Evolutionary conservation across 352 stramenopile genomes (phyloP), one percentile per base, ranked within the genome.

Genomic region (Pythium pyrilobum): DNA sequence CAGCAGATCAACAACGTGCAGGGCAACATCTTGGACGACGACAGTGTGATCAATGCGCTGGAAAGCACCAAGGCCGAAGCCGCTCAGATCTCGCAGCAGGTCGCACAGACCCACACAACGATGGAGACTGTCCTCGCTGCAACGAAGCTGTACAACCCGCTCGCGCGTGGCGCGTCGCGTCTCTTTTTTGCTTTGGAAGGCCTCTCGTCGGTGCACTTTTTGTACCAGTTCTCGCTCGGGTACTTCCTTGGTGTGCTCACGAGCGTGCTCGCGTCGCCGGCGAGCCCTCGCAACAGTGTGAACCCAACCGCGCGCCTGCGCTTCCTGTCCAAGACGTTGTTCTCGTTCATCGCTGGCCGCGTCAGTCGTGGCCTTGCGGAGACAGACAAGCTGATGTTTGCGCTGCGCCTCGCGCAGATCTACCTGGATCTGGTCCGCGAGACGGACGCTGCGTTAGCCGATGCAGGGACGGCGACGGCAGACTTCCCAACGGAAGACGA

Each of bases 361-460:
- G 90, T 99, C 29, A 96, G 86, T 40, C 89, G 95, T 55, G 95
- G 96, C 21, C 71, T 99, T 39, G 87, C 92, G 11, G 85, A 97
- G 56, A 94, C 95, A 28, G 97, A 99, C 71, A 98, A 99, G 68
- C 90, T 99, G n/a, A 97, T 98, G 59, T 99, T 99, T 77, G 90
- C 95, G 11, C 56, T 99, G 34, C 79, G 97, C 15, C 72, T 99
- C 45, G 95, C 96, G 25, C 88, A 97, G 60, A 96, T 97, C 56
- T 91, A 91, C 71, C 59, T 93, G 12, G 81, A 90, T 60, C 59
- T 95, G 38, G 61, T 81, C 39, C 72, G 79, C 8, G 77, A 89
- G 34, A 87, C 72, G 44, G 56, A 58, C 42, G 56, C 56, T 47
- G 66, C 69, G 15, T 46, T 71, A 44, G 66, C 71, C 28, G 65